Percentiles rank a stretch among this genome's conserved stretches.
phyloP scores from a whole-genome alignment of 176 grass and related monocot genomes.

The Aegilops longissima region DNA sequence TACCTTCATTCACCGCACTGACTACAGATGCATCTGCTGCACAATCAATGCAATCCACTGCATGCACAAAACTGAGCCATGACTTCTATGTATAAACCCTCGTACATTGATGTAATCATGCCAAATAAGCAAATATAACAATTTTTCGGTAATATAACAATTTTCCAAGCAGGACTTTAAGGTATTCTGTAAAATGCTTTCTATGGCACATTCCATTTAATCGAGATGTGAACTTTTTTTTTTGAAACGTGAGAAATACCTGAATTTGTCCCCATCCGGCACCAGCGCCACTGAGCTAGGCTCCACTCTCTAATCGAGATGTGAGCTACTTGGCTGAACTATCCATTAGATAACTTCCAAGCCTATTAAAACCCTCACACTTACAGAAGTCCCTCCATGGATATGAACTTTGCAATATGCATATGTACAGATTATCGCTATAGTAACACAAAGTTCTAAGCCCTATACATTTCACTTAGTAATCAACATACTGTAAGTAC shows the following conservation, averaged over 20 bases:
- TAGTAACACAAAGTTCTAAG: neutral
- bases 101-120: neutral
- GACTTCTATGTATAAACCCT: neutral
- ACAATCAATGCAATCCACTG: constrained; percentile 97
- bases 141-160: neutral
- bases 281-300: too few relatives aligned
- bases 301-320: neutral
- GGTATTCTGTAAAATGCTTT: neutral
- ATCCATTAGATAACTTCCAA: neutral
- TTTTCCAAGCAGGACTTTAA: neutral
- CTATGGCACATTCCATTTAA: neutral
- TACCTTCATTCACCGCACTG: constrained; percentile 84
- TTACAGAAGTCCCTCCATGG: constrained; percentile 4
- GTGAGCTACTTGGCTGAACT: neutral
- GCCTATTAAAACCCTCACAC: neutral
- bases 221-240: neutral
- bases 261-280: too few relatives aligned
- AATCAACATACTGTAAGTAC: neutral
- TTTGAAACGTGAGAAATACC: too few relatives aligned
- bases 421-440: neutral
- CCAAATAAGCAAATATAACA: neutral
- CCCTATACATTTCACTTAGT: neutral
- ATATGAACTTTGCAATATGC: neutral
- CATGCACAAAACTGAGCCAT: constrained; percentile 21
- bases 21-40: constrained; percentile 87